These are phyloP conservation scores for Plasmopara viticola DNA, from an alignment of 352 stramenopile genomes.

Conservation along the genomic window DNA sequence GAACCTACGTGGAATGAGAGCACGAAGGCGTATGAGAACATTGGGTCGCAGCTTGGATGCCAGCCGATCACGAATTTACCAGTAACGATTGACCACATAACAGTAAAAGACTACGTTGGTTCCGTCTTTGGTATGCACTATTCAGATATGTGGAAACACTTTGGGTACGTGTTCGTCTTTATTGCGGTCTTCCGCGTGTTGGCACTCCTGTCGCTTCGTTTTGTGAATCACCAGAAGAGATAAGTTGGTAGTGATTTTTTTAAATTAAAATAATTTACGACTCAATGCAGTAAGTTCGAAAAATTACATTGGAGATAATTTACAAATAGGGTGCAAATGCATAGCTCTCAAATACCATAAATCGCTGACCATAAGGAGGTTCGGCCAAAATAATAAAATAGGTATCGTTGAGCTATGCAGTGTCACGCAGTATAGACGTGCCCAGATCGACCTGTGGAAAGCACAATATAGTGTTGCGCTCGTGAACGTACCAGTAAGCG, in stretches of 20 bases:
- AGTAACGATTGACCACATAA: conserved; percentile 19
- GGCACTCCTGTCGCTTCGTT: conserved; percentile 28
- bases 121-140: conserved; percentile 22
- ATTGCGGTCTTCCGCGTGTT: conserved; percentile 31
- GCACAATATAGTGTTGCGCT: too few relatives aligned
- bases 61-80: conserved; percentile 14
- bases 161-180: conserved; percentile 28
- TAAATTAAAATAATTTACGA: neutral
- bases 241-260: conserved; percentile 5
- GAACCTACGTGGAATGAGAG: conserved; percentile 22
- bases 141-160: conserved; percentile 10
- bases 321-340: too few relatives aligned
- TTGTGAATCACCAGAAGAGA: conserved; percentile 35
- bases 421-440: too few relatives aligned
- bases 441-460: too few relatives aligned
- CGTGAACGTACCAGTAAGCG: too few relatives aligned
- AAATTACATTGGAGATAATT: neutral
- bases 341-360: too few relatives aligned
- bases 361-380: too few relatives aligned
- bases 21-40: conserved; percentile 13
- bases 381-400: too few relatives aligned
- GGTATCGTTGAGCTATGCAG: too few relatives aligned
- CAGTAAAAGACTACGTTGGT: conserved; percentile 32
- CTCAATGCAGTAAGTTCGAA: neutral
- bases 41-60: conserved; percentile 15